Evolutionary conservation across 139 green algal species (phyloP).

Genomic region (Asterochloris sp.): DNA sequence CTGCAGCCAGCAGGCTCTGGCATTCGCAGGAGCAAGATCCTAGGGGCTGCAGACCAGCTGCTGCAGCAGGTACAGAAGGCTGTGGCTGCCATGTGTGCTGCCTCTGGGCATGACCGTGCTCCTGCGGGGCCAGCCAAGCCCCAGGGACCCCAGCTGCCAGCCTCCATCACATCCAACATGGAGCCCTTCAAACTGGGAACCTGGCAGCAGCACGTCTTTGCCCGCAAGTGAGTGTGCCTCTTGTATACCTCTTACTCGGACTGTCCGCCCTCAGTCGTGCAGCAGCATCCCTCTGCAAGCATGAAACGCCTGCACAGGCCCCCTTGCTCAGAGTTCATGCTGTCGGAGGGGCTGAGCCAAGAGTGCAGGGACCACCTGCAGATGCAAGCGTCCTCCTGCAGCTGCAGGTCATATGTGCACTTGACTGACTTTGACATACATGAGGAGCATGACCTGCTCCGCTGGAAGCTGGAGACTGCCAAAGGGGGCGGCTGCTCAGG

Average conservation of each 20-base stretch:
- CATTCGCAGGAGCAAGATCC: slow-evolving; percentile 18
- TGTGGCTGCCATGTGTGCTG: not conserved
- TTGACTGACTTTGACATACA: slow-evolving; percentile 54
- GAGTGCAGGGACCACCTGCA: not conserved
- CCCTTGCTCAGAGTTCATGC: not conserved
- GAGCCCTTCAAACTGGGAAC: slow-evolving; percentile 60
- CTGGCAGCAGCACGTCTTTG: slow-evolving; percentile 52
- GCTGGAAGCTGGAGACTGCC: slow-evolving; percentile 57
- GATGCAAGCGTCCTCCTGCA: not conserved
- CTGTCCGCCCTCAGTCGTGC: not conserved
- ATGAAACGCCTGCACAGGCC: not conserved
- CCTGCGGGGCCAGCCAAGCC: not conserved
- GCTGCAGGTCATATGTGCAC: slow-evolving; percentile 40
- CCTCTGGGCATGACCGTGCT: not conserved
- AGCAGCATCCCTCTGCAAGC: not conserved
- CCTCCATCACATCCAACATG: slow-evolving; percentile 41
- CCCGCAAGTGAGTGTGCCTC: slow-evolving; percentile 19
- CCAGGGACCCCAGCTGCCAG: slow-evolving; percentile 6
- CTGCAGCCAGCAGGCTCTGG: not conserved
- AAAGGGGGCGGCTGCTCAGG: slow-evolving; percentile 49
- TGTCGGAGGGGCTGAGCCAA: not conserved
- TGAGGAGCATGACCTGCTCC: slow-evolving; percentile 42
- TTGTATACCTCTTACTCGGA: not conserved
- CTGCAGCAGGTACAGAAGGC: not conserved
- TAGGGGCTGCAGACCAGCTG: slow-evolving; percentile 16